A percentile compares a stretch with the other conserved stretches of the same genome.
phyloP scores from a whole-genome alignment of 345 rosid species.

The Pugionium cornutum region DNA sequence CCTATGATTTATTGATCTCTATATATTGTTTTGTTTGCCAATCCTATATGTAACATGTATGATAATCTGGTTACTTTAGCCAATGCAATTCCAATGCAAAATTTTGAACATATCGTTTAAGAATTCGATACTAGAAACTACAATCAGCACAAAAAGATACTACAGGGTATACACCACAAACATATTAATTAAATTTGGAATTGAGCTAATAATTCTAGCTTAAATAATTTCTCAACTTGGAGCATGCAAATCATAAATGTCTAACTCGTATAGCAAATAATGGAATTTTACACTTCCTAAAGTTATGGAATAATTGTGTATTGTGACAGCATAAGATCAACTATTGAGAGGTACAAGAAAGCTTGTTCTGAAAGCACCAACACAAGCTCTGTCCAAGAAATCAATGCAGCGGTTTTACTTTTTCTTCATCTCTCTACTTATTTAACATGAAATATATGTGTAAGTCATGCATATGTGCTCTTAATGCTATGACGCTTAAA shows the following conservation, averaged over 20 bases:
- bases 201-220: too few species aligned
- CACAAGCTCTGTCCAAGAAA: conserved; percentile 68
- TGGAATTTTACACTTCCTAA: too few species aligned
- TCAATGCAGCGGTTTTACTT: conserved; percentile 84
- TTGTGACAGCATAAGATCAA: conserved; percentile 69
- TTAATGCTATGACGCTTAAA: conserved; percentile 1
- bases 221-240: too few species aligned
- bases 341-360: conserved; percentile 94
- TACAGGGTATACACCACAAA: too few species aligned
- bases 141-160: neutral
- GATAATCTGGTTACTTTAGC: neutral
- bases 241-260: too few species aligned
- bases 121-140: neutral
- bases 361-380: conserved; percentile 73
- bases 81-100: neutral
- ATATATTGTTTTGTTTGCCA: neutral
- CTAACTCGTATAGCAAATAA: too few species aligned
- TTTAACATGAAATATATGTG: neutral
- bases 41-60: neutral
- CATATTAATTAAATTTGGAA: too few species aligned
- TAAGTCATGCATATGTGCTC: neutral
- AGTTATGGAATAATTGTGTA: neutral
- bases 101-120: neutral
- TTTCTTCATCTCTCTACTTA: conserved; percentile 8
- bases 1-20: neutral